phyloP scores from a whole-genome alignment of 768 basidiomycete species.

The Amanita jacksonii region DNA sequence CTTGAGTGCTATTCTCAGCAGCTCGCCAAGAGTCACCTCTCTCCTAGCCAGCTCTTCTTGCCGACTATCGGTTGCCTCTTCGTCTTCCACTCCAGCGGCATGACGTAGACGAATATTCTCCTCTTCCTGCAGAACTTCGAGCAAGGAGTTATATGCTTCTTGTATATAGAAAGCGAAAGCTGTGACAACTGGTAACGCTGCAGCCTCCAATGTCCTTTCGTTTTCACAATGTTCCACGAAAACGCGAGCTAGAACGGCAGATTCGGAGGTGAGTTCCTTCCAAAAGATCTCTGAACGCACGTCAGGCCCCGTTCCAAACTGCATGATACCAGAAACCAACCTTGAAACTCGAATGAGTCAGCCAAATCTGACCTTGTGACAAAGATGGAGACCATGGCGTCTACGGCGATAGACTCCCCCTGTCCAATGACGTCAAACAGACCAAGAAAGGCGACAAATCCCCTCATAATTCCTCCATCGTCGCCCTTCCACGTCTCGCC shows the following conservation, averaged over 20 bases:
- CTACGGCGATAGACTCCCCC: slow-evolving; percentile 68
- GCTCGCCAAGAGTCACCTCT: slow-evolving; percentile 71
- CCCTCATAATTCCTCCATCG: slow-evolving; percentile 38
- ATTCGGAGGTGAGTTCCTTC: slow-evolving; percentile 66
- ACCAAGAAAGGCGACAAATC: slow-evolving; percentile 32
- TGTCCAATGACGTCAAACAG: slow-evolving; percentile 57
- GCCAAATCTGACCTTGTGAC: slow-evolving; percentile 60
- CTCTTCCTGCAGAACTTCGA: slow-evolving; percentile 30
- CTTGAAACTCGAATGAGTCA: slow-evolving; percentile 64
- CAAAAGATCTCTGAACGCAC: slow-evolving; percentile 57
- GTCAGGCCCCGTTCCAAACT: background rate
- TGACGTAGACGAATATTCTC: slow-evolving; percentile 27
- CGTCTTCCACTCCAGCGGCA: slow-evolving; percentile 24
- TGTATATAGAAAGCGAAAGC: slow-evolving; percentile 82
- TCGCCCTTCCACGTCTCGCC: slow-evolving; percentile 30
- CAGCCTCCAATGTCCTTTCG: slow-evolving; percentile 56
- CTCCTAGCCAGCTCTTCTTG: slow-evolving; percentile 54
- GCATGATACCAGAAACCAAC: slow-evolving; percentile 29
- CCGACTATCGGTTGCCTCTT: slow-evolving; percentile 36
- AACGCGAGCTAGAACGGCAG: slow-evolving; percentile 72
- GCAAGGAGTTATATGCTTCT: slow-evolving; percentile 58
- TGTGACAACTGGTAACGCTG: slow-evolving; percentile 80
- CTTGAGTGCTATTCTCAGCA: slow-evolving; percentile 72
- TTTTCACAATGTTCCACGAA: slow-evolving; percentile 73
- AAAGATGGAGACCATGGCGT: slow-evolving; percentile 73